Base-by-base conservation (phyloP, 2,329 filamentous ascomycete species). In the Zalaria obscura region DNA sequence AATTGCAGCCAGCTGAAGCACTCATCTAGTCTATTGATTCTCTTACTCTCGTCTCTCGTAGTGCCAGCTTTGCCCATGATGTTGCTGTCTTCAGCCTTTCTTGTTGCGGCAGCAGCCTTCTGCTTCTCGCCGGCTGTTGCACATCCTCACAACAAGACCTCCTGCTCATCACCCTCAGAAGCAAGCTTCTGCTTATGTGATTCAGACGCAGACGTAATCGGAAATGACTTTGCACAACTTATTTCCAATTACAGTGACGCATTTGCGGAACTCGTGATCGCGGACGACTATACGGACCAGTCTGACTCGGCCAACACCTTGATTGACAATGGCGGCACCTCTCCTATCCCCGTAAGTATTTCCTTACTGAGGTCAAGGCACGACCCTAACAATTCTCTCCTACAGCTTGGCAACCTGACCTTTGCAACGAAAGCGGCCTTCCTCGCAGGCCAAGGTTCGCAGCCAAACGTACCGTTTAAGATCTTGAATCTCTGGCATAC, bases 231-330 rank as follows among this genome's bases (percentile, higher is more conserved):
- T 35, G 54, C 47, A 40, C 36, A 48, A 35, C 50, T 57, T 36
- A 56, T 58, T 42, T 45, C 48, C 36, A 42, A 43, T 43, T 57
- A 55, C 49, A 47, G 44, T 41, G 40, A 49, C 11, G 45, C 41
- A 9, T 41, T 51, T 31, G 55, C 55, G 27, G 45, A 53, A 25
- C 45, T 43, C 2, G 40, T 51, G 8, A 49, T 57, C 18, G 40
- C 48, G 25, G 25, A 38, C 1, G 43, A 53, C 47, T 57, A 56
- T 45, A 52, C 46, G 44, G 55, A 58, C 49, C 56, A 55, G 44
- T 51, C 52, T 36, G 53, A 55, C 41, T 50, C 49, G 43, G 55
- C 57, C 47, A 58, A 57, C 47, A 52, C 53, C 5, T 40, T 58
- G 10, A 58, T 58, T 47, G 52, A 55, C 50, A 18, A 18, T 18